These are phyloP conservation scores for Colletotrichum scovillei DNA, from an alignment of 2,329 filamentous ascomycete species.

Conservation along the genomic window DNA sequence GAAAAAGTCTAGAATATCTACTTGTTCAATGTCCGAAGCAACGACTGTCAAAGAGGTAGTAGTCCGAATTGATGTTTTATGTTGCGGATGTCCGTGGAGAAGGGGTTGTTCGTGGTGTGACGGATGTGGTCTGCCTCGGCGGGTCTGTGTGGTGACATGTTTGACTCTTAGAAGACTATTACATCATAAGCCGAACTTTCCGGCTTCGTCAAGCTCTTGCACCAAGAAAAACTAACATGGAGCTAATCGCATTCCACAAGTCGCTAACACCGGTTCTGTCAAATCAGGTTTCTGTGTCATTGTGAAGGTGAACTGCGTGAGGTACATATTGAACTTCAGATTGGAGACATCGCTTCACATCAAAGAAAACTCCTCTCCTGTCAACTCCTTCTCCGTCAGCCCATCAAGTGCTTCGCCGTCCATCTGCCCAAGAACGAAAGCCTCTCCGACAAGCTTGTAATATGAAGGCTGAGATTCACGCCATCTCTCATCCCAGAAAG, in stretches of 20 bases:
- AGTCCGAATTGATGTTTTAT: conserved; percentile 6
- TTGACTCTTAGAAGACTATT: conserved; percentile 14
- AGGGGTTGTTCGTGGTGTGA: conserved; percentile 8
- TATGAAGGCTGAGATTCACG: neutral
- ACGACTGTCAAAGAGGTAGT: neutral
- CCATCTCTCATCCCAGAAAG: neutral
- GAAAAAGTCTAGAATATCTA: neutral
- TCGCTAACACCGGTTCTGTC: neutral
- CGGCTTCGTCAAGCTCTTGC: neutral
- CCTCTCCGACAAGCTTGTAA: neutral
- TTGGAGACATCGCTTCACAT: neutral
- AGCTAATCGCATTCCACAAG: neutral
- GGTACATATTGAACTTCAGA: no score
- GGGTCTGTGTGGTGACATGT: conserved; percentile 32
- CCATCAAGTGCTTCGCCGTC: neutral
- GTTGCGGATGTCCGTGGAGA: conserved; percentile 28
- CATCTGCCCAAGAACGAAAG: neutral
- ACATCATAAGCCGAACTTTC: conserved; percentile 32
- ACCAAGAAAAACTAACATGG: neutral
- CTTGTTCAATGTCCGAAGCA: neutral
- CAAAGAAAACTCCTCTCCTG: neutral
- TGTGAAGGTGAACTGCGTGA: neutral
- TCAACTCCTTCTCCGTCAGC: neutral
- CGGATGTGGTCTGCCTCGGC: conserved; percentile 24
- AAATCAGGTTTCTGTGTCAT: neutral